These are phyloP conservation scores for Francoa sonchifolia DNA, from an alignment of 441 rosid genomes.

Conservation along the genomic window DNA sequence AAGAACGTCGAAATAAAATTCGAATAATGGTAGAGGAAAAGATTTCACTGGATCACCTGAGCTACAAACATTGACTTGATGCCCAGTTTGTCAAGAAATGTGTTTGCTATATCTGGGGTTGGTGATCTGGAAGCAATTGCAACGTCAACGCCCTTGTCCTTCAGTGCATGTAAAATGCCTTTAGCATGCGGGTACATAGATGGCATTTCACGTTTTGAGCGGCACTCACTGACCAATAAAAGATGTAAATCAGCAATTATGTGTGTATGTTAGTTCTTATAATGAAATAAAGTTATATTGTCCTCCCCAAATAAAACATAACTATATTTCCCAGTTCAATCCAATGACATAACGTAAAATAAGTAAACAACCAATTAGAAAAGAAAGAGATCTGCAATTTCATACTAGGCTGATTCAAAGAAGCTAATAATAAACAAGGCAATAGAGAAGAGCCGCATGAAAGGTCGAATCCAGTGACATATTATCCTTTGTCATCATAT, in stretches of 20 bases:
- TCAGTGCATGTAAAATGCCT: conserved; percentile 26
- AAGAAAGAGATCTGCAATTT: neutral
- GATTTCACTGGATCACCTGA: conserved; percentile 23
- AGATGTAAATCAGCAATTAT: neutral
- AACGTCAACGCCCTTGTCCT: conserved; percentile 14
- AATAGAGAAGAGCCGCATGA: too few species aligned
- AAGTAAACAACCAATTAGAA: neutral
- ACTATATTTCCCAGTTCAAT: too few species aligned
- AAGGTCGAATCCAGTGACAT: too few species aligned
- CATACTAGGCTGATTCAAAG: too few species aligned
- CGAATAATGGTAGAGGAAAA: too few species aligned
- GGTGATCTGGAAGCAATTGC: conserved; percentile 20
- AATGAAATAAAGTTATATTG: too few species aligned
- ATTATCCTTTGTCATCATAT: too few species aligned
- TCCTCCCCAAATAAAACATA: too few species aligned
- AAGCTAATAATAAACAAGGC: too few species aligned
- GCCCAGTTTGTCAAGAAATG: conserved; percentile 42
- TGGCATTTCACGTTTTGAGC: conserved; percentile 51
- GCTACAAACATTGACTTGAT: conserved; percentile 42
- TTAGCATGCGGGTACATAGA: conserved; percentile 51
- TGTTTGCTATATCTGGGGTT: conserved; percentile 40
- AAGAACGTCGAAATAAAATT: too few species aligned
- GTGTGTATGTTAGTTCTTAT: too few species aligned
- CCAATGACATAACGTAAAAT: too few species aligned
- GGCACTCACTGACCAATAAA: conserved; percentile 32